Percentiles rank a stretch among this genome's conserved stretches.
phyloP scores from a whole-genome alignment of 805 yeast species.

The Lipomyces kockii region DNA sequence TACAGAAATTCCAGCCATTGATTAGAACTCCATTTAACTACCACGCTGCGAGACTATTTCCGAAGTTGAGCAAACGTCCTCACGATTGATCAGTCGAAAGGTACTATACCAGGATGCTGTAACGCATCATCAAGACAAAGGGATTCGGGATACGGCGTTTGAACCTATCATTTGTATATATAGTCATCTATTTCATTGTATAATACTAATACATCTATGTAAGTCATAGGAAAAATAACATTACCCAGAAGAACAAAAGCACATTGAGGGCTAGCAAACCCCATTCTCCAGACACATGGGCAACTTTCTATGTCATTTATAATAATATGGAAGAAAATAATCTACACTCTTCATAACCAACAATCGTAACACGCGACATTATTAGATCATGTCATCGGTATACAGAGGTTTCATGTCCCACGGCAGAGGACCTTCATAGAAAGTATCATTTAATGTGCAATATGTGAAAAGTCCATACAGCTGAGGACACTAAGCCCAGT shows the following conservation, averaged over 20 bases:
- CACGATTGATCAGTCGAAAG: conserved; percentile 18
- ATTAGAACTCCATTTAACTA: conserved; percentile 32
- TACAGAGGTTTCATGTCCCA: conserved; percentile 28
- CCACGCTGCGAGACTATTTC: conserved; percentile 37
- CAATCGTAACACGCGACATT: neutral
- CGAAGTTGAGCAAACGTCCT: conserved; percentile 17
- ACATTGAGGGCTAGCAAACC: neutral
- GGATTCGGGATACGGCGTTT: neutral
- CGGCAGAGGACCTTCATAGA: conserved; percentile 34
- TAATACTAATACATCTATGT: conserved; percentile 8
- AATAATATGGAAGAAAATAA: neutral
- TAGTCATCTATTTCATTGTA: conserved; percentile 5
- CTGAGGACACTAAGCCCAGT: conserved; percentile 35
- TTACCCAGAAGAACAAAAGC: neutral
- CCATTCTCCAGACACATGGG: neutral
- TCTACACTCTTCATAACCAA: neutral
- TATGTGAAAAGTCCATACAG: conserved; percentile 26
- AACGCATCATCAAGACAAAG: neutral
- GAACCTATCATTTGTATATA: conserved; percentile 1
- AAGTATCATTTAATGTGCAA: conserved; percentile 28
- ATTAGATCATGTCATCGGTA: conserved; percentile 3
- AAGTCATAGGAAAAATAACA: neutral
- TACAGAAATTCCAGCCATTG: conserved; percentile 11
- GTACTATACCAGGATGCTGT: neutral
- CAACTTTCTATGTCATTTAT: neutral